Evolutionary conservation across 495 filamentous ascomycete species (phyloP).

Genomic region (Penicillium bialowiezense): DNA sequence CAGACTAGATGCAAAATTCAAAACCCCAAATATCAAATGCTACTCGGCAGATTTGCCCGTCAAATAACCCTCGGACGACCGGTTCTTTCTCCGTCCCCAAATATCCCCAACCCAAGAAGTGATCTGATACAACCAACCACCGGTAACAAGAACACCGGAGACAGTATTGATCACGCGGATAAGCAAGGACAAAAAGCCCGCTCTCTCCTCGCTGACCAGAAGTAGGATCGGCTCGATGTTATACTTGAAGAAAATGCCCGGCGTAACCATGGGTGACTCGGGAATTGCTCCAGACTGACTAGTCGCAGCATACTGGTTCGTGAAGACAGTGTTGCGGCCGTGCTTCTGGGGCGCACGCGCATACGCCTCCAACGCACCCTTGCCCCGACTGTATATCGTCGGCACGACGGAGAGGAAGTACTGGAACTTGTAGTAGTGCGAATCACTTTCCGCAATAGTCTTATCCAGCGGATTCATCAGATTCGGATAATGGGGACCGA

Average conservation of each 20-base stretch:
- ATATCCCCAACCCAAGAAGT: constrained; percentile 51
- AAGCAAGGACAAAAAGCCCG: constrained; percentile 66
- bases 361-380: constrained; percentile 43
- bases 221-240: constrained; percentile 96
- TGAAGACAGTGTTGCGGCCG: constrained; percentile 64
- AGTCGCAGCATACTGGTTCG: constrained; percentile 97
- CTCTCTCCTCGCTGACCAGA: constrained; percentile 77
- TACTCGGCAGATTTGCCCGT: constrained; percentile 46
- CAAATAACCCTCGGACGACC: constrained; percentile 56
- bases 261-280: constrained; percentile 62
- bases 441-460: constrained; percentile 70
- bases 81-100: constrained; percentile 34
- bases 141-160: constrained; percentile 60
- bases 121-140: constrained; percentile 63
- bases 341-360: constrained; percentile 23
- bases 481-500: constrained; percentile 90
- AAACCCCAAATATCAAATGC: background rate
- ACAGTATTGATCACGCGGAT: constrained; percentile 72
- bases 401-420: constrained; percentile 98
- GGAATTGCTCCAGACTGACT: constrained; percentile 68
- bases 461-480: constrained; percentile 92
- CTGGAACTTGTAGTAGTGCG: constrained; percentile 93
- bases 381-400: constrained; percentile 78
- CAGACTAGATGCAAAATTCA: constrained; percentile 2
- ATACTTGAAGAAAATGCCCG: constrained; percentile 98